A percentile compares a stretch with the other conserved stretches of the same genome.
These are phyloP conservation scores for Sporothrix mexicana DNA, from an alignment of 2,329 filamentous ascomycete genomes.

Conservation along the genomic window DNA sequence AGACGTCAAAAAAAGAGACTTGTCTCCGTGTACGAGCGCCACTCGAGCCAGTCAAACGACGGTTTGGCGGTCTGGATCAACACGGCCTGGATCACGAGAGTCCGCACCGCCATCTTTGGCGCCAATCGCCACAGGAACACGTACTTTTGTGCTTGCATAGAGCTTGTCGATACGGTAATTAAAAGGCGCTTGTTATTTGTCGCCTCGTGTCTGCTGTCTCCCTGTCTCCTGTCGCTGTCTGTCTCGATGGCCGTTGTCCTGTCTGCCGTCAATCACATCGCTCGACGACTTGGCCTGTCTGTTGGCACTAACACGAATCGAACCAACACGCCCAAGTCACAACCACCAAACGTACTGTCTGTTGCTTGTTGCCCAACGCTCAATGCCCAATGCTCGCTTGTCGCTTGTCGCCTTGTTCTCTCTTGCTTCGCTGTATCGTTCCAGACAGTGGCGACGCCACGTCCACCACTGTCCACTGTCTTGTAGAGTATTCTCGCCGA, in stretches of 20 bases:
- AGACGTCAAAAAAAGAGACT: neutral
- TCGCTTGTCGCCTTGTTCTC: no score
- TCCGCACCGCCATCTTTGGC: neutral
- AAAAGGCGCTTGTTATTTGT: no score
- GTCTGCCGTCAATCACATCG: neutral
- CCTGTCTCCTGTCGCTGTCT: neutral
- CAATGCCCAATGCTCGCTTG: no score
- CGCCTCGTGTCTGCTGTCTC: no score
- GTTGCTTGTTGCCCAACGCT: no score
- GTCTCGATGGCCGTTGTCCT: neutral
- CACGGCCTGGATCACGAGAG: no score
- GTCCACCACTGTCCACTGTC: neutral
- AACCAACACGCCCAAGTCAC: neutral
- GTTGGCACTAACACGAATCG: neutral
- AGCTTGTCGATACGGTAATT: no score
- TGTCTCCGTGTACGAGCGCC: neutral
- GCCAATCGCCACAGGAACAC: neutral
- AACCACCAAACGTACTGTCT: no score
- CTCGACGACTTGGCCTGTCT: neutral
- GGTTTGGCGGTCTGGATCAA: neutral
- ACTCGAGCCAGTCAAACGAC: conserved; percentile 9
- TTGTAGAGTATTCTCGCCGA: neutral
- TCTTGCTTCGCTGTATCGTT: neutral
- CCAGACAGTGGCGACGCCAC: conserved; percentile 6
- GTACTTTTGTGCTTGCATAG: neutral